phyloP scores from a whole-genome alignment of 805 yeast species.

The Teunomyces kruisii region DNA sequence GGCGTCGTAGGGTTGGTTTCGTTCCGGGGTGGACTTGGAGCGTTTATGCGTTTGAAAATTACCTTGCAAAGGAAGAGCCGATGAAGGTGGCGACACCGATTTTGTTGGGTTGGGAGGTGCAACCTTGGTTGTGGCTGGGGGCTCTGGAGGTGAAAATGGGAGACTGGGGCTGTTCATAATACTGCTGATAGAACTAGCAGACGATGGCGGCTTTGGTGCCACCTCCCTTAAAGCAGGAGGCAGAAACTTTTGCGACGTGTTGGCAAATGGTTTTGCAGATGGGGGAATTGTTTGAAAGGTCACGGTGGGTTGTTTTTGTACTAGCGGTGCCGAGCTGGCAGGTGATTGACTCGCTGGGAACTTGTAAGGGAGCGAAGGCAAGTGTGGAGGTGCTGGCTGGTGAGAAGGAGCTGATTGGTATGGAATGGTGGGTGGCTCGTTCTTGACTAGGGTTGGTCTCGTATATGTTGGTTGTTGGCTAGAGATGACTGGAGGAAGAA shows the following conservation, averaged over 20 bases:
- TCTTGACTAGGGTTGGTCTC: background rate
- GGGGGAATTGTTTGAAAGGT: background rate
- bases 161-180: slow-evolving; percentile 14
- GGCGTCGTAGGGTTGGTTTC: background rate
- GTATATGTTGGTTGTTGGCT: background rate
- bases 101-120: slow-evolving; percentile 2
- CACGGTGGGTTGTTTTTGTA: background rate
- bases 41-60: slow-evolving; percentile 23
- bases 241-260: background rate
- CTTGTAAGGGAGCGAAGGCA: background rate
- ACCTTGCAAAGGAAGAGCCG: slow-evolving; percentile 17
- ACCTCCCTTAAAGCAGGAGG: background rate
- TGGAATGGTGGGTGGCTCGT: background rate
- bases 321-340: background rate
- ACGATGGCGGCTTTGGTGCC: background rate
- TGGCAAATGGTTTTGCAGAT: background rate
- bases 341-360: background rate
- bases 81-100: slow-evolving; percentile 9
- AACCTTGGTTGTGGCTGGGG: background rate
- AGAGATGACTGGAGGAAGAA: background rate
- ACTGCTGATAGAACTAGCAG: slow-evolving; percentile 10
- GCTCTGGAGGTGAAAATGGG: slow-evolving; percentile 5
- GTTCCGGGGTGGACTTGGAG: slow-evolving; percentile 22
- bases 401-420: background rate
- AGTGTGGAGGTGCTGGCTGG: background rate